Percentiles rank a stretch among this genome's conserved stretches.
phyloP scores from a whole-genome alignment of 352 stramenopile genomes.

The Phytopythium vexans region DNA sequence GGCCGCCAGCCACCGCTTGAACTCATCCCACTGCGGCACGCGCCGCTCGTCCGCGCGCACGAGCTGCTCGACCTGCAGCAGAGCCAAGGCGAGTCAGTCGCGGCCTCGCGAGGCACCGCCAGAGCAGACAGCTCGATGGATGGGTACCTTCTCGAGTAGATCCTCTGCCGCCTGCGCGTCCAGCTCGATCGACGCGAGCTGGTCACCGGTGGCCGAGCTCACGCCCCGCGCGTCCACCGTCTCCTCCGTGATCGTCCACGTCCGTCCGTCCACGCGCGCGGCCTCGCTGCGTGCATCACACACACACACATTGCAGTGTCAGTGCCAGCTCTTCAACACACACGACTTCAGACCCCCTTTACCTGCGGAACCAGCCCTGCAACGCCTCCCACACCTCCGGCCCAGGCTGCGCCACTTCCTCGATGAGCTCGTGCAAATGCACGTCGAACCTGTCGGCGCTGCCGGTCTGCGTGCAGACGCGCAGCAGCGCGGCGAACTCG shows the following conservation, averaged over 20 bases:
- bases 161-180: conserved; percentile 28
- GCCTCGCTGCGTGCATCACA: conserved; percentile 38
- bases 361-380: conserved; percentile 75
- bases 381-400: conserved; percentile 53
- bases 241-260: conserved; percentile 54
- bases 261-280: conserved; percentile 45
- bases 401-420: conserved; percentile 52
- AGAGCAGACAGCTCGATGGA: background rate
- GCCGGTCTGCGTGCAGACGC: conserved; percentile 33
- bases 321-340: conserved; percentile 2
- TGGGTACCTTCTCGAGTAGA: conserved; percentile 62
- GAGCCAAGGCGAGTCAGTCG: conserved; percentile 3
- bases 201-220: conserved; percentile 57
- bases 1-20: conserved; percentile 73
- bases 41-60: conserved; percentile 72
- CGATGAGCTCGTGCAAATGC: conserved; percentile 53
- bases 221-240: conserved; percentile 50
- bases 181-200: conserved; percentile 70
- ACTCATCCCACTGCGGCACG: conserved; percentile 72
- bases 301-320: background rate
- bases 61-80: conserved; percentile 65
- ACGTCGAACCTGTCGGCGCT: conserved; percentile 50
- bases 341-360: background rate
- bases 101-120: background rate
- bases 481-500: conserved; percentile 63